These are phyloP conservation scores for Jacaranda copaia DNA, from an alignment of 257 asterid species.

Conservation along the genomic window DNA sequence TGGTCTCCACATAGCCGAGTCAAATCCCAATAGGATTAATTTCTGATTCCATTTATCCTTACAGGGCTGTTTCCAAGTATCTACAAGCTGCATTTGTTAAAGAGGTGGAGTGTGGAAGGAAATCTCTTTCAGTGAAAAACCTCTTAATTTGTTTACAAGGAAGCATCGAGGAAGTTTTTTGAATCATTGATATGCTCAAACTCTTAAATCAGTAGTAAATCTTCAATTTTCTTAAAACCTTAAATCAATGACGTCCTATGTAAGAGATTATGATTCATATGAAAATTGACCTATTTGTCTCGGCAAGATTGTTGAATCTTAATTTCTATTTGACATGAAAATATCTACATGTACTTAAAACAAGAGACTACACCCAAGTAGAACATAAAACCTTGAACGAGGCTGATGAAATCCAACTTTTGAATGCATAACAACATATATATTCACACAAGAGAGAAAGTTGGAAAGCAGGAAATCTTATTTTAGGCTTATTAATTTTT, in stretches of 20 bases:
- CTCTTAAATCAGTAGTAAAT: neutral
- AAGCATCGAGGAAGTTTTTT: conserved; percentile 87
- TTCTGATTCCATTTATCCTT: conserved; percentile 18
- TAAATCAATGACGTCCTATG: neutral
- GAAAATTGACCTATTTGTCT: too few relatives aligned
- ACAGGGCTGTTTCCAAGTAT: conserved; percentile 86
- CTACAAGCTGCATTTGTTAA: conserved; percentile 64
- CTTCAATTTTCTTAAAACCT: conserved; percentile 1
- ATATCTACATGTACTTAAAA: conserved; percentile 66
- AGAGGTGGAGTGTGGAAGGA: conserved; percentile 67
- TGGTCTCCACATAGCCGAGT: too few relatives aligned
- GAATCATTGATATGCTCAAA: conserved; percentile 69
- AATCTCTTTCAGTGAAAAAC: conserved; percentile 61
- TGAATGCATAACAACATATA: conserved; percentile 21
- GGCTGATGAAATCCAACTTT: conserved; percentile 65
- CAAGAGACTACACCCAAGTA: conserved; percentile 76
- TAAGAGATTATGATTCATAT: too few relatives aligned
- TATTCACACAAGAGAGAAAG: neutral
- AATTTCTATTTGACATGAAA: neutral
- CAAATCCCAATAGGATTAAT: too few relatives aligned
- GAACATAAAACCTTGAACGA: conserved; percentile 61
- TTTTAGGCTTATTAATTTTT: conserved; percentile 18
- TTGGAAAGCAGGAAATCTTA: conserved; percentile 11
- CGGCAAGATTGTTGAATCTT: neutral
- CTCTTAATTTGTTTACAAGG: conserved; percentile 77